These are phyloP conservation scores for Nemania sp. DNA, from an alignment of 2,329 filamentous ascomycete species.

Conservation along the genomic window DNA sequence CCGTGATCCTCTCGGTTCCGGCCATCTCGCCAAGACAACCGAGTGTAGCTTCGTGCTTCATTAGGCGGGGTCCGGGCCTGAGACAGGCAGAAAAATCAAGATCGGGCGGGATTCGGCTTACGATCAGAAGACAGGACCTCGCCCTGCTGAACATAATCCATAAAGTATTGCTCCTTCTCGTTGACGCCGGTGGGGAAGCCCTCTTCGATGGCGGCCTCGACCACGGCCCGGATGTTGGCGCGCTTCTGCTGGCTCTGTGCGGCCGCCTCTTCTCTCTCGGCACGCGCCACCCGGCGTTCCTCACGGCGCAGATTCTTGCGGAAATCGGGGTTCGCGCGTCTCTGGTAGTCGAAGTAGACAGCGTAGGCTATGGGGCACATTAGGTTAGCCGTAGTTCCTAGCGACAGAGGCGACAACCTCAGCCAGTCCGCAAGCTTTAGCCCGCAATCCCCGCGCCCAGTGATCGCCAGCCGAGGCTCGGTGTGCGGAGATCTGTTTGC, in stretches of 20 bases:
- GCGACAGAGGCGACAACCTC: not conserved
- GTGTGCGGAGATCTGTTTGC: not conserved
- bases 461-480: too few species aligned
- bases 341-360: conserved; percentile 69
- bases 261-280: conserved; percentile 72
- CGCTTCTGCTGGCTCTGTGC: conserved; percentile 67
- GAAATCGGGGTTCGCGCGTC: conserved; percentile 67
- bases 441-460: too few species aligned
- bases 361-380: conserved; percentile 56
- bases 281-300: conserved; percentile 71
- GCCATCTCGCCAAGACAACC: not conserved
- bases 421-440: not conserved
- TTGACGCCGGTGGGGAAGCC: conserved; percentile 90
- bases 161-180: conserved; percentile 95
- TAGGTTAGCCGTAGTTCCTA: conserved; percentile 25
- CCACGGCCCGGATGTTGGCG: conserved; percentile 71
- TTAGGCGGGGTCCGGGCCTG: not conserved
- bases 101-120: conserved; percentile 49
- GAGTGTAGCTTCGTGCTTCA: not conserved
- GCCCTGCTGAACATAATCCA: conserved; percentile 89
- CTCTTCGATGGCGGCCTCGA: conserved; percentile 83
- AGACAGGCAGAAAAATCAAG: not conserved
- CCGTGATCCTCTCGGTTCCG: not conserved
- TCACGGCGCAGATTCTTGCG: conserved; percentile 71
- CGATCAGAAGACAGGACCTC: conserved; percentile 83